Evolutionary conservation across 1,139 yeast genomes (phyloP).

Genomic region (Wickerhamomyces sp.): DNA sequence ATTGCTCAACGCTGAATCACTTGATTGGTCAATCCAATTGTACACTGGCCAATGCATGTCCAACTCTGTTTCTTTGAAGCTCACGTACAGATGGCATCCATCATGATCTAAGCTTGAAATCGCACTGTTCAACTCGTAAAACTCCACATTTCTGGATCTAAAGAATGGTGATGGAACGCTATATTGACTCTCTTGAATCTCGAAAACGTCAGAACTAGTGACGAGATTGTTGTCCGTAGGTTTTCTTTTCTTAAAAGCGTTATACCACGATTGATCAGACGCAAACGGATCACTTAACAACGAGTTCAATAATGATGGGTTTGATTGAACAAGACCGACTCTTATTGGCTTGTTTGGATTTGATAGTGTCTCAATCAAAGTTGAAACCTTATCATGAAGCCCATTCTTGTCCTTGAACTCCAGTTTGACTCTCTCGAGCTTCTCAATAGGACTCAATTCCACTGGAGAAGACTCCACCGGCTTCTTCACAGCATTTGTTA

Average conservation of each 20-base stretch:
- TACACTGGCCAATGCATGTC: conserved; percentile 25
- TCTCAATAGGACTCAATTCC: conserved; percentile 8
- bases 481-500: neutral
- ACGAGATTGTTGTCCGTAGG: conserved; percentile 4
- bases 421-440: conserved; percentile 7
- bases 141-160: conserved; percentile 19
- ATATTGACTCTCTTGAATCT: conserved; percentile 6
- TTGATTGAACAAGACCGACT: conserved; percentile 20
- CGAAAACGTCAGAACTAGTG: conserved; percentile 9
- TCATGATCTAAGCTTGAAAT: conserved; percentile 10
- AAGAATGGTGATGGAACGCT: conserved; percentile 20
- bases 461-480: neutral
- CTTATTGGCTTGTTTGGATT: conserved; percentile 15
- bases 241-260: conserved; percentile 12
- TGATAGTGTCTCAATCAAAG: conserved; percentile 8
- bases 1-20: conserved; percentile 6
- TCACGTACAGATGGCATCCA: conserved; percentile 26
- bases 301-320: conserved; percentile 17
- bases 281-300: conserved; percentile 22
- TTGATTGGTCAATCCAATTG: conserved; percentile 8
- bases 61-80: conserved; percentile 10
- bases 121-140: conserved; percentile 20
- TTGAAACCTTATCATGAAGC: conserved; percentile 15
- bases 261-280: conserved; percentile 21
- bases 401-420: conserved; percentile 17